Evolutionary conservation across 2,329 filamentous ascomycete species (phyloP), one percentile per base, ranked within the genome.

Genomic region (Rasamsonia emersonii): DNA sequence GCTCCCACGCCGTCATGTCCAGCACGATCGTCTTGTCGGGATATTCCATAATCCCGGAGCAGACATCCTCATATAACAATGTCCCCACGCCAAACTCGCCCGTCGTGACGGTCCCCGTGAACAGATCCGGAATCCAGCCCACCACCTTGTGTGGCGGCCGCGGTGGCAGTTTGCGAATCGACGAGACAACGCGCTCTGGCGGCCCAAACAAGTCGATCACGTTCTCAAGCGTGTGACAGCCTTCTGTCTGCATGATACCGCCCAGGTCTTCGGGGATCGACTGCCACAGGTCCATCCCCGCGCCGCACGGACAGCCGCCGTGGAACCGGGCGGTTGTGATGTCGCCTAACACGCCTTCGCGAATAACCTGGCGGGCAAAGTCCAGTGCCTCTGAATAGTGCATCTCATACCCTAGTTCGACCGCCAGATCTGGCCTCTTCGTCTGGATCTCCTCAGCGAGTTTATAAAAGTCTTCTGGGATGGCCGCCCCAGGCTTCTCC

Each of bases 1-100:
- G 36, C 17, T 43, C 41, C 41, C 41, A 43, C 8, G 41, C 41
- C 11, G 41, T 40, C 31, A 43, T 38, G 19, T 43, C 41, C 5
- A 43, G 21, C 11, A 38, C 34, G n/a, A 43, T 34, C 2, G 34
- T 43, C 24, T 41, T 41, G 13, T 41, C 32, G 3, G 34, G 28
- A 23, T 43, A 43, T 14, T 43, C 41, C 35, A 43, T 37, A 7
- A 43, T 43, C 3, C 36, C 41, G 3, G 39, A 43, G 18, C 36
- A 39, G 10, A 43, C 30, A 30, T 43, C 41, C 20, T 43, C 41
- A 15, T 43, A 41, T 7, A 38, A 13, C 19, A 43, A 33, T 28
- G 37, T 42, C 10, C 41, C 41, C 8, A 43, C 28, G 4, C 36
- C 39, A 29, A 40, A 37, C 16, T 35, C 18, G 2, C 26, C 36